Conservation (phyloP, 108 stramenopile species). For the Chaetoceros muelleri region DNA sequence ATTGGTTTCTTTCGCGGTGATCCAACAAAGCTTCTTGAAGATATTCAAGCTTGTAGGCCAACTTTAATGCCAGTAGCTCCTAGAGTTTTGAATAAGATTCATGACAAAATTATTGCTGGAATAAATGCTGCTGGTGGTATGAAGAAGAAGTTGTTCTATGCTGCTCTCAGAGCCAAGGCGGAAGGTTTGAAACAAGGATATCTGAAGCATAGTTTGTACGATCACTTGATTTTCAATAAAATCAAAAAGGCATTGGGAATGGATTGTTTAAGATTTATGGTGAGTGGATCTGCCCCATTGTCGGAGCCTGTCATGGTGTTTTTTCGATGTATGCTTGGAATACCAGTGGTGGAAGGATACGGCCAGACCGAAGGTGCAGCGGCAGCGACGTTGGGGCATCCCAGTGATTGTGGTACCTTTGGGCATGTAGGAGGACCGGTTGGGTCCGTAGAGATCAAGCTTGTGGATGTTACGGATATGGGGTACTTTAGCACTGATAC, state of each 20-base stretch:
- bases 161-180: constrained; percentile 84
- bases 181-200: constrained; percentile 42
- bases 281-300: constrained; percentile 90
- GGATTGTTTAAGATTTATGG: constrained; percentile 75
- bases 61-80: constrained; percentile 87
- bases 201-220: constrained; percentile 78
- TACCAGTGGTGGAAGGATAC: constrained; percentile 93
- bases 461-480: constrained; percentile 93
- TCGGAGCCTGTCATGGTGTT: constrained; percentile 82
- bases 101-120: constrained; percentile 86
- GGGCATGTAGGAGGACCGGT: constrained; percentile 93
- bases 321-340: constrained; percentile 81
- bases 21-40: constrained; percentile 69
- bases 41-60: constrained; percentile 83
- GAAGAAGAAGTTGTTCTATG: constrained; percentile 81
- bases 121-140: constrained; percentile 79
- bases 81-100: constrained; percentile 89
- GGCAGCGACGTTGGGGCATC: constrained; percentile 47
- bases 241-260: constrained; percentile 86
- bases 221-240: constrained; percentile 87
- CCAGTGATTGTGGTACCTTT: constrained; percentile 62
- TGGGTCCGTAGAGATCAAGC: constrained; percentile 69
- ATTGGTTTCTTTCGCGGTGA: constrained; percentile 86
- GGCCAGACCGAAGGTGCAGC: constrained; percentile 94
- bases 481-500: constrained; percentile 86